phyloP scores from a whole-genome alignment of 768 basidiomycete species.

The Podaxis sp. region DNA sequence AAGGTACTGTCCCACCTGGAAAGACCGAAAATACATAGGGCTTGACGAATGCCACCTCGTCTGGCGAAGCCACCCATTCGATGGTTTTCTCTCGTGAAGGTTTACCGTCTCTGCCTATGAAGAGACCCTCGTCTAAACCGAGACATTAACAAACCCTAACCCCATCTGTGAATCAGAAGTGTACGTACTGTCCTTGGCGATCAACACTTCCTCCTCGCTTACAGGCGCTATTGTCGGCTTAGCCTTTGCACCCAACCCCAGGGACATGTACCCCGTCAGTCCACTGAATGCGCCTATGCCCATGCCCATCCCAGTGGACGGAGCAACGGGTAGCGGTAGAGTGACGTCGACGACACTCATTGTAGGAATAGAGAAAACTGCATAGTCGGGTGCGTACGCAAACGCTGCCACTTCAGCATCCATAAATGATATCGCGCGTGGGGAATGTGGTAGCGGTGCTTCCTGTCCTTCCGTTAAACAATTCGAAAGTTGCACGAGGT shows the following conservation, averaged over 20 bases:
- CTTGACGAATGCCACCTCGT: slow-evolving; percentile 78
- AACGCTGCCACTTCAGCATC: slow-evolving; percentile 59
- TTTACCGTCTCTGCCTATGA: slow-evolving; percentile 59
- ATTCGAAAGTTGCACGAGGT: background rate
- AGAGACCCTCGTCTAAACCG: slow-evolving; percentile 58
- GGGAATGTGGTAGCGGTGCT: slow-evolving; percentile 79
- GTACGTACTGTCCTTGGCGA: slow-evolving; percentile 75
- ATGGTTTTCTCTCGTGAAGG: slow-evolving; percentile 44
- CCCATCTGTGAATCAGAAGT: background rate
- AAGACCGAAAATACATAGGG: slow-evolving; percentile 78
- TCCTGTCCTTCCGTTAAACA: slow-evolving; percentile 48
- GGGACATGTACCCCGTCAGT: slow-evolving; percentile 80
- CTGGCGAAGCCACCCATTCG: slow-evolving; percentile 76
- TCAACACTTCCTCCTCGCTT: slow-evolving; percentile 58
- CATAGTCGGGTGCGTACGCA: slow-evolving; percentile 78
- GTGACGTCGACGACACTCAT: slow-evolving; percentile 54
- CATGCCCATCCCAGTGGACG: slow-evolving; percentile 29
- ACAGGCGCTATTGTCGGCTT: slow-evolving; percentile 60
- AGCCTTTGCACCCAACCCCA: slow-evolving; percentile 70
- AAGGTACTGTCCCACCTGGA: slow-evolving; percentile 57
- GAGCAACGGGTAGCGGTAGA: slow-evolving; percentile 41
- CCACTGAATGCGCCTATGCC: slow-evolving; percentile 78
- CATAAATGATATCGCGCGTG: slow-evolving; percentile 79
- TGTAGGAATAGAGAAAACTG: slow-evolving; percentile 61
- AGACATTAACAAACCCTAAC: background rate